Conservation (phyloP, 495 filamentous ascomycete species). For the Aspergillus heteromorphus region DNA sequence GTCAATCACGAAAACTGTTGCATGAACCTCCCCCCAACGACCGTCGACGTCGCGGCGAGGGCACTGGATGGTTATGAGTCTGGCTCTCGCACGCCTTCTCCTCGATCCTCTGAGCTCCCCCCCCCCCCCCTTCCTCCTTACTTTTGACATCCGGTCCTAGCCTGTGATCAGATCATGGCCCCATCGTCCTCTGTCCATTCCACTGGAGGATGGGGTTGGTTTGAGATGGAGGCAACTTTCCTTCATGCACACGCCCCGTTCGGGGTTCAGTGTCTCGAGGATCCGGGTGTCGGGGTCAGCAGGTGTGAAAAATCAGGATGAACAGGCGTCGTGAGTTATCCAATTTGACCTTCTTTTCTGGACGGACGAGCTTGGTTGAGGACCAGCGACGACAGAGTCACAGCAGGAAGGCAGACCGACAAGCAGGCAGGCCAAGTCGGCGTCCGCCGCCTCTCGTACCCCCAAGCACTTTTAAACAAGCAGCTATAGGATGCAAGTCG, state of each 20-base stretch:
- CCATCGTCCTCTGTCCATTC: slow-evolving; percentile 1
- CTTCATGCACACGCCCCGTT: slow-evolving; percentile 13
- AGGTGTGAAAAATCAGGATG: slow-evolving; percentile 10
- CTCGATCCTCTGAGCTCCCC: background rate
- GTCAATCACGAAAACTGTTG: background rate
- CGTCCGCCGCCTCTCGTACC: background rate
- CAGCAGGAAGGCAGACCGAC: no score
- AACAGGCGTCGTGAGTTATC: background rate
- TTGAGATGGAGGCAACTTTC: slow-evolving; percentile 3
- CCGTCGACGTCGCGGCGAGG: background rate
- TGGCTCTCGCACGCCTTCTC: background rate
- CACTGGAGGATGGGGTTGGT: background rate
- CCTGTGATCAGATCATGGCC: slow-evolving; percentile 16
- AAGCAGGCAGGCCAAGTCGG: background rate
- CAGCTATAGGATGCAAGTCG: slow-evolving; percentile 2
- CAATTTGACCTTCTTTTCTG: background rate
- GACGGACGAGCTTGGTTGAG: background rate
- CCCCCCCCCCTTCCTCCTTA: background rate
- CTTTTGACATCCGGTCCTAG: slow-evolving; percentile 1
- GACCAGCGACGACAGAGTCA: background rate
- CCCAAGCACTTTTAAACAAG: background rate
- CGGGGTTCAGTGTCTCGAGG: slow-evolving; percentile 1
- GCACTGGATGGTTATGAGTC: background rate
- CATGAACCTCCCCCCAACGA: background rate
- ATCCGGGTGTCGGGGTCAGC: slow-evolving; percentile 12